These are phyloP conservation scores for Mortierella sp. DNA, from an alignment of 371 early-diverging fungal genomes.

Conservation along the genomic window DNA sequence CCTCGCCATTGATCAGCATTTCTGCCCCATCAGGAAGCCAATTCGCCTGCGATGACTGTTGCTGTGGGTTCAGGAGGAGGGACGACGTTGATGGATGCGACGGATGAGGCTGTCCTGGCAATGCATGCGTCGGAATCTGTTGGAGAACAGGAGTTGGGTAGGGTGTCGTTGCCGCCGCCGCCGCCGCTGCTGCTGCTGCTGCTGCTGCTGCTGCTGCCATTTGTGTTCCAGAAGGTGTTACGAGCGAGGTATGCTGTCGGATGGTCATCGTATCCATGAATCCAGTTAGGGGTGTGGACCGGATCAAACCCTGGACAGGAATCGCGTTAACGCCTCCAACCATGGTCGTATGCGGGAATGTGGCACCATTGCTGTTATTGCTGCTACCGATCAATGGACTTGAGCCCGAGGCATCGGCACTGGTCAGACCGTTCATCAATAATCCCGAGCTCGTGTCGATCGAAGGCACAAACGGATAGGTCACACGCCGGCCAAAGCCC, in stretches of 20 bases:
- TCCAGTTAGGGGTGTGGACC: conserved; percentile 39
- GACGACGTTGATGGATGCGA: conserved; percentile 10
- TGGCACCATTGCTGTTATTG: background rate
- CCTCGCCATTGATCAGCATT: conserved; percentile 14
- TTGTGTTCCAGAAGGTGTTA: no score
- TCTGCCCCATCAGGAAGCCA: conserved; percentile 23
- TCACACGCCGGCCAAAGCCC: conserved; percentile 36
- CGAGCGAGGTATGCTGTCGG: conserved; percentile 5
- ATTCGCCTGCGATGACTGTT: conserved; percentile 7
- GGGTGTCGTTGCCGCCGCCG: background rate
- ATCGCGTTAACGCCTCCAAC: conserved; percentile 25
- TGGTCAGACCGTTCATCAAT: conserved; percentile 28
- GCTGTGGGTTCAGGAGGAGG: conserved; percentile 5
- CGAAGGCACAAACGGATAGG: conserved; percentile 47
- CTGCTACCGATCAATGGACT: conserved; percentile 39
- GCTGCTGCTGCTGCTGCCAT: background rate
- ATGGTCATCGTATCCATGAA: conserved; percentile 43
- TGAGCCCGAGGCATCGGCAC: conserved; percentile 40
- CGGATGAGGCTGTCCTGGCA: conserved; percentile 15
- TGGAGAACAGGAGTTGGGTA: background rate
- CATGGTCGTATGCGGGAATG: conserved; percentile 35
- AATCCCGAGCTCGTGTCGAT: conserved; percentile 43
- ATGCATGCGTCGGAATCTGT: conserved; percentile 14
- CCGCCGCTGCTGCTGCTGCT: conserved; percentile 17
- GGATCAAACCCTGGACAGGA: conserved; percentile 25